Conservation (phyloP, 257 asterid species). For the Ocimum tenuiflorum region DNA sequence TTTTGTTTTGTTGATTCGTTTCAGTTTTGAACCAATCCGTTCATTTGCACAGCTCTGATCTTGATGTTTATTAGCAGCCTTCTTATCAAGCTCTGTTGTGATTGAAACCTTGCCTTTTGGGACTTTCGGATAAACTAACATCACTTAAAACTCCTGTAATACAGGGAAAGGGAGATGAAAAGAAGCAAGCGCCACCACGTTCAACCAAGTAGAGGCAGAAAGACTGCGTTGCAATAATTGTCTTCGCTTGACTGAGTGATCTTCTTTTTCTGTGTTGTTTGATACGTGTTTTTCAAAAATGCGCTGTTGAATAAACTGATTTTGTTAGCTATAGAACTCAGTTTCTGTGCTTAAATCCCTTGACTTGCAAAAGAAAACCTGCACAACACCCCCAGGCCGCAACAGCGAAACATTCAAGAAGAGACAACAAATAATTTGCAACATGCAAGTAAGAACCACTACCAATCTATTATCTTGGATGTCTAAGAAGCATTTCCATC, state of each 20-base stretch:
- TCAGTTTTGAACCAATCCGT: too few relatives aligned
- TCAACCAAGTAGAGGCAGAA: slow-evolving; percentile 32
- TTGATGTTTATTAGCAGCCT: neutral
- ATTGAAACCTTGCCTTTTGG: neutral
- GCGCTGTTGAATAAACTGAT: slow-evolving; percentile 24
- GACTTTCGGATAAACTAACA: neutral
- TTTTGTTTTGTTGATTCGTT: too few relatives aligned
- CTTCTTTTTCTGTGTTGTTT: neutral
- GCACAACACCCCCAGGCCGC: neutral
- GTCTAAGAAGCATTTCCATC: slow-evolving; percentile 48
- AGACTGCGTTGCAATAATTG: neutral
- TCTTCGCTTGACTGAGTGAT: too few relatives aligned
- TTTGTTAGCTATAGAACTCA: neutral
- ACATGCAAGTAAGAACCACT: neutral
- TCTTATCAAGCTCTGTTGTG: neutral
- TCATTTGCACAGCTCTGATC: neutral
- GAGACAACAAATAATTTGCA: neutral
- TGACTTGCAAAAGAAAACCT: neutral
- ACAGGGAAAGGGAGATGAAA: slow-evolving; percentile 44
- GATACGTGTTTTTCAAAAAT: slow-evolving; percentile 8
- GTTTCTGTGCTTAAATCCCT: neutral
- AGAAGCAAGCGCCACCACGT: slow-evolving; percentile 35
- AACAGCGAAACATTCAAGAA: neutral
- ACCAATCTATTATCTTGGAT: slow-evolving; percentile 1
- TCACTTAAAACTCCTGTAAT: neutral